Evolutionary conservation across 1,284 basidiomycete species (phyloP).

Genomic region (Meira nashicola): DNA sequence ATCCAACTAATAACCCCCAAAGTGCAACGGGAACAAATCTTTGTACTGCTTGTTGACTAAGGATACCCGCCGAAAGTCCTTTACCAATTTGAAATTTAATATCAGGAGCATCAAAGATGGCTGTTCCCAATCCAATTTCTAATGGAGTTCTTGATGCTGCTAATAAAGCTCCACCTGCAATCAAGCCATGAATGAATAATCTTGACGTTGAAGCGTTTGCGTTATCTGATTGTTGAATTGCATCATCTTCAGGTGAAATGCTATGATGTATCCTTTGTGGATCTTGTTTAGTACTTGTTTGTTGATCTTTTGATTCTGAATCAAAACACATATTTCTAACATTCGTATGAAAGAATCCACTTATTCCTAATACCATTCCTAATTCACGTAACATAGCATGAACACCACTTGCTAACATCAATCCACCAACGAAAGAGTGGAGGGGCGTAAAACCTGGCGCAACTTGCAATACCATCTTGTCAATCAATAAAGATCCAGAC

Average conservation of each 20-base stretch:
- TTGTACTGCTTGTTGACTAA: slow-evolving; percentile 4
- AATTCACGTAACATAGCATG: slow-evolving; percentile 30
- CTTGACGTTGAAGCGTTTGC: slow-evolving; percentile 15
- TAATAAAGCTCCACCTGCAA: slow-evolving; percentile 35
- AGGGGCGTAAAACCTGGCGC: slow-evolving; percentile 25
- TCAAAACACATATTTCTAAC: slow-evolving; percentile 7
- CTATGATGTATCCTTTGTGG: background rate
- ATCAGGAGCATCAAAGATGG: slow-evolving; percentile 33
- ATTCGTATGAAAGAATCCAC: slow-evolving; percentile 42
- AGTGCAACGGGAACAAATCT: slow-evolving; percentile 4
- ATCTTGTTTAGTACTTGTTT: background rate
- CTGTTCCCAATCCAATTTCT: slow-evolving; percentile 25
- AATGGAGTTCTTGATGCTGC: slow-evolving; percentile 21
- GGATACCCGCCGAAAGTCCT: background rate
- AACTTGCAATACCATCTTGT: background rate
- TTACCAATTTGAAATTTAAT: slow-evolving; percentile 4
- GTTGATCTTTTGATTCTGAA: background rate
- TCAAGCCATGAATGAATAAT: slow-evolving; percentile 33
- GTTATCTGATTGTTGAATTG: slow-evolving; percentile 16
- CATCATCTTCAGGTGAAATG: slow-evolving; percentile 1
- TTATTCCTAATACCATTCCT: slow-evolving; percentile 45
- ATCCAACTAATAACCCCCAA: slow-evolving; percentile 35
- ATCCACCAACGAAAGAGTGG: slow-evolving; percentile 43
- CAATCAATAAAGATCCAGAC: background rate
- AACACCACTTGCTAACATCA: slow-evolving; percentile 45